Evolutionary conservation across 148 eudicot genomes (phyloP).

Genomic region (Polygonum aviculare): DNA sequence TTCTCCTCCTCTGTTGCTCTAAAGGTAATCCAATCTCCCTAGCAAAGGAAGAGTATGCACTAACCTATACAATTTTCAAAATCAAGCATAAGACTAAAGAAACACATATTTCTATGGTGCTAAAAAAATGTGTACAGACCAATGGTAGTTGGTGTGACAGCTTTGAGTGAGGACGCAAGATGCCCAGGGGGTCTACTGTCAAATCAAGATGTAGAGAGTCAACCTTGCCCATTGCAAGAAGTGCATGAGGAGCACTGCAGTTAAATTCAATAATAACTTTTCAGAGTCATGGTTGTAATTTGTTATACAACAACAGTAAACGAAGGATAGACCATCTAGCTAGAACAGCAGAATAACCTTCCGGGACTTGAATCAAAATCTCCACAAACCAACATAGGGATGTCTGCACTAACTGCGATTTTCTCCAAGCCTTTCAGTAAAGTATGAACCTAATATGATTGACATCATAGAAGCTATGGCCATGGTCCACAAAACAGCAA

Average conservation of each 20-base stretch:
- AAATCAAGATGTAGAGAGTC: conserved; percentile 52
- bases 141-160: conserved; percentile 52
- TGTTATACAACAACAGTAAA: neutral
- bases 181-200: conserved; percentile 49
- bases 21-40: conserved; percentile 41
- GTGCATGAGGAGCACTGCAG: conserved; percentile 66
- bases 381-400: conserved; percentile 84
- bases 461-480: neutral
- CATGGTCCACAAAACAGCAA: neutral
- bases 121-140: conserved; percentile 25
- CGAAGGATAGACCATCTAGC: conserved; percentile 1
- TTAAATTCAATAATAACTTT: conserved; percentile 3
- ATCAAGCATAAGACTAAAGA: neutral
- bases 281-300: neutral
- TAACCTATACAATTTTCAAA: conserved; percentile 31
- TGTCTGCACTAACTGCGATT: conserved; percentile 87
- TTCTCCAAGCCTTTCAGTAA: conserved; percentile 88
- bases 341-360: conserved; percentile 38
- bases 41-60: conserved; percentile 68
- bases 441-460: conserved; percentile 64
- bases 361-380: conserved; percentile 82
- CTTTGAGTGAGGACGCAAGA: conserved; percentile 45
- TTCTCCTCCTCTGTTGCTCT: conserved; percentile 54
- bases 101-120: neutral
- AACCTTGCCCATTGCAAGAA: conserved; percentile 62